These are phyloP conservation scores for Porogramme epimiltina DNA, from an alignment of 1,284 basidiomycete species.

Conservation along the genomic window DNA sequence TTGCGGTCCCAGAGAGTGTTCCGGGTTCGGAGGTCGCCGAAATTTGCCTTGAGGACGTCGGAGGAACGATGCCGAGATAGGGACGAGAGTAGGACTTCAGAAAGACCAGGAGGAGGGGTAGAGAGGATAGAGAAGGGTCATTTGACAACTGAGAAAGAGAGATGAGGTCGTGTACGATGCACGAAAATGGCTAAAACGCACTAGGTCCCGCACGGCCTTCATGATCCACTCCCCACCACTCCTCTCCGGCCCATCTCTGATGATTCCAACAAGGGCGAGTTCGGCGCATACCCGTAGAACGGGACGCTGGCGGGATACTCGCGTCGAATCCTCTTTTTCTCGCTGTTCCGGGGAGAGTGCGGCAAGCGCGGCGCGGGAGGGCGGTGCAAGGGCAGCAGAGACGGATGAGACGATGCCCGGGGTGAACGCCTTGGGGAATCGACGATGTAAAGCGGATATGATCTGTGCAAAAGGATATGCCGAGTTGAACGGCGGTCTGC, in stretches of 20 bases:
- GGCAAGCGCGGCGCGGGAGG: constrained; percentile 60
- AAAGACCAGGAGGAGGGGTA: constrained; percentile 83
- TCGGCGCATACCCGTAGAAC: constrained; percentile 88
- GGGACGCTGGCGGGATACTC: constrained; percentile 83
- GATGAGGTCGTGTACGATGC: background rate
- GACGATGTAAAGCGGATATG: constrained; percentile 86
- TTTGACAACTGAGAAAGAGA: constrained; percentile 68
- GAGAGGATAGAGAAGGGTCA: constrained; percentile 83
- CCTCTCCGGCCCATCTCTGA: constrained; percentile 63
- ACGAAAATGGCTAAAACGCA: constrained; percentile 46
- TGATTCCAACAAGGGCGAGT: constrained; percentile 84
- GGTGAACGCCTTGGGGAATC: constrained; percentile 83
- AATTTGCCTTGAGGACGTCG: constrained; percentile 57
- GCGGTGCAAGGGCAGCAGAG: constrained; percentile 64
- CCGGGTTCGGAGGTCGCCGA: constrained; percentile 54
- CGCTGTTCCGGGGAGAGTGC: constrained; percentile 75
- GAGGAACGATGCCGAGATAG: constrained; percentile 72
- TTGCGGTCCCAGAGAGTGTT: constrained; percentile 47
- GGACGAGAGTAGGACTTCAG: constrained; percentile 84
- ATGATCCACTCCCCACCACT: constrained; percentile 88
- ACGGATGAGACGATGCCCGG: constrained; percentile 71
- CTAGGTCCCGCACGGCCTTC: constrained; percentile 81
- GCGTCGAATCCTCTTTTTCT: constrained; percentile 89
- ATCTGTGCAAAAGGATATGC: constrained; percentile 38
- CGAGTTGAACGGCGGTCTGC: background rate